phyloP scores from a whole-genome alignment of 192 early-diverging fungal genomes.

The Dispira simplex region DNA sequence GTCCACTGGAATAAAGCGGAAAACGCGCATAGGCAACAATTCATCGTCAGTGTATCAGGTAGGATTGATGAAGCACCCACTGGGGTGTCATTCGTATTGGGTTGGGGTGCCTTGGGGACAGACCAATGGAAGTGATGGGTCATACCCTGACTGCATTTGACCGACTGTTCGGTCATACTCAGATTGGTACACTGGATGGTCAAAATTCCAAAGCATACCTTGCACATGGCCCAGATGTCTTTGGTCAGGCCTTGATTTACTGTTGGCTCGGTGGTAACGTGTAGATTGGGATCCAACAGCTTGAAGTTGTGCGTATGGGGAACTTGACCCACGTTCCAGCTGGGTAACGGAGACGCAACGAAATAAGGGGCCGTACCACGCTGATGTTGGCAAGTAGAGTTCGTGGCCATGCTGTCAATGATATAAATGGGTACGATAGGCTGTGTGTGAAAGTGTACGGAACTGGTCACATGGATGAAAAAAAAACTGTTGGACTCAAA shows the following conservation, averaged over 20 bases:
- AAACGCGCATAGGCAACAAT: neutral
- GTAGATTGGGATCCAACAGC: neutral
- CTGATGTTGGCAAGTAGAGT: neutral
- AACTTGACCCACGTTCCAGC: neutral
- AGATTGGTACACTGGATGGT: neutral
- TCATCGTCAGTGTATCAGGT: neutral
- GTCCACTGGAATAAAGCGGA: neutral
- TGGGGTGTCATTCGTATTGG: neutral
- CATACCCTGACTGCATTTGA: neutral
- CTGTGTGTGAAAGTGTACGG: too few relatives aligned
- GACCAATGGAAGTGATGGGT: slow-evolving; percentile 10
- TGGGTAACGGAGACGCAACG: neutral
- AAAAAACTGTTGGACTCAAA: too few relatives aligned
- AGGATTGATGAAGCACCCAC: neutral
- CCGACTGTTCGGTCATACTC: neutral
- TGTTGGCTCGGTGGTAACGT: neutral
- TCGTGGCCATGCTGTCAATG: too few relatives aligned
- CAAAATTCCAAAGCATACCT: neutral
- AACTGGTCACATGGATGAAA: too few relatives aligned
- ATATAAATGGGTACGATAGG: too few relatives aligned
- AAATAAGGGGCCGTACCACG: slow-evolving; percentile 1
- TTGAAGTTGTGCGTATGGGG: neutral
- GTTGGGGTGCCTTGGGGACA: neutral
- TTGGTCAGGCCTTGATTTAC: neutral
- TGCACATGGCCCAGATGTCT: neutral